phyloP scores from a whole-genome alignment of 108 stramenopile genomes.

The Mediolabrus comicus region DNA sequence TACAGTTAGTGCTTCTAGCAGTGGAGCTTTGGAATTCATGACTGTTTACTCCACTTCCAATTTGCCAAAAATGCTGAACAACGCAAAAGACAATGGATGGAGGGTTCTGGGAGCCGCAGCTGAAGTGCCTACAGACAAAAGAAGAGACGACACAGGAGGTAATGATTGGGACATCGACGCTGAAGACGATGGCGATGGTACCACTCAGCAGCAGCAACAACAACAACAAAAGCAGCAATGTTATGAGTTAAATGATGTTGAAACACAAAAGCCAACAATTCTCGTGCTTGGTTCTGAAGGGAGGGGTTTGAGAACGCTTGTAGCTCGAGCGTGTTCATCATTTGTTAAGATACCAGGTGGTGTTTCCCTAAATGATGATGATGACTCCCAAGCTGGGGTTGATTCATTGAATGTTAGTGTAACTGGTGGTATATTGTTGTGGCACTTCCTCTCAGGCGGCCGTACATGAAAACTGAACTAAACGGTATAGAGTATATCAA shows the following conservation, averaged over 20 bases:
- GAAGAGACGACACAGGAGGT: background rate
- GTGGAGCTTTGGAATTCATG: constrained; percentile 83
- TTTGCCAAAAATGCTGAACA: constrained; percentile 75
- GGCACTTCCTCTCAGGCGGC: constrained; percentile 58
- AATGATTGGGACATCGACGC: constrained; percentile 6
- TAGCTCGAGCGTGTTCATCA: constrained; percentile 82
- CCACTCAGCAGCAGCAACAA: background rate
- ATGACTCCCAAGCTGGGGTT: constrained; percentile 59
- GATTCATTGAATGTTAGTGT: constrained; percentile 98
- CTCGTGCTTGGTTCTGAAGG: constrained; percentile 97
- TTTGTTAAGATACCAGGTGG: constrained; percentile 85
- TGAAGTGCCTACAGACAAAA: constrained; percentile 25
- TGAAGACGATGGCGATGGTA: constrained; percentile 8
- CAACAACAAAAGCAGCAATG: constrained; percentile 21
- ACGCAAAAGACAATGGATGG: constrained; percentile 85
- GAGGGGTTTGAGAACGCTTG: constrained; percentile 87
- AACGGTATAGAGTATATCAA: too few species aligned
- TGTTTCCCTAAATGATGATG: constrained; percentile 20
- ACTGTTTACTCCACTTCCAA: constrained; percentile 76
- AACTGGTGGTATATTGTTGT: constrained; percentile 91
- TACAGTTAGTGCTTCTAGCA: constrained; percentile 81
- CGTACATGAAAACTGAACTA: too few species aligned
- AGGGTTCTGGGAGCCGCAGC: constrained; percentile 84
- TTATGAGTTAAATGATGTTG: constrained; percentile 54
- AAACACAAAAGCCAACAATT: constrained; percentile 72